Evolutionary conservation across 371 early-diverging fungal species (phyloP).

Genomic region (Modicella reniformis): DNA sequence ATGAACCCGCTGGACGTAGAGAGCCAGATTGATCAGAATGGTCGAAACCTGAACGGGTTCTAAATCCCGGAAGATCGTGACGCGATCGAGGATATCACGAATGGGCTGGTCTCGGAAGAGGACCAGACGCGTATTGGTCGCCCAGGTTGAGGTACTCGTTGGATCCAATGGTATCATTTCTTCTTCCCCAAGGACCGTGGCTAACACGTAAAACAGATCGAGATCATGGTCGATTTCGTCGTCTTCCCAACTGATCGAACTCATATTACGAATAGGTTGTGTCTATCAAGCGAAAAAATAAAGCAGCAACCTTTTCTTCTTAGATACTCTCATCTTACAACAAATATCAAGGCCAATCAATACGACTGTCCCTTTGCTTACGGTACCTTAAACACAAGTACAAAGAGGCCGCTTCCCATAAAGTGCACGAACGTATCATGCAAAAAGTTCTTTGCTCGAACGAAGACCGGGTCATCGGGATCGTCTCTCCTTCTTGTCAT

Average conservation of each 20-base stretch:
- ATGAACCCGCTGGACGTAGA: conserved; percentile 67
- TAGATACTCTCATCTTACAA: neutral
- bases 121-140: conserved; percentile 45
- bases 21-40: conserved; percentile 63
- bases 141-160: conserved; percentile 3
- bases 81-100: conserved; percentile 67
- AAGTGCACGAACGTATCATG: conserved; percentile 69
- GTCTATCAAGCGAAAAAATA: conserved; percentile 45
- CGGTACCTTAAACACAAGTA: conserved; percentile 65
- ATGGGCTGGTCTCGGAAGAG: conserved; percentile 71
- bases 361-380: too few species aligned
- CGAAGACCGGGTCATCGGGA: conserved; percentile 61
- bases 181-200: conserved; percentile 64
- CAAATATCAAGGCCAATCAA: neutral
- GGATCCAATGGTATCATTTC: conserved; percentile 66
- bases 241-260: conserved; percentile 25
- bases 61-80: conserved; percentile 64
- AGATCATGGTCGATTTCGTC: conserved; percentile 57
- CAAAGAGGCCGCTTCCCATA: conserved; percentile 70
- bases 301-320: neutral
- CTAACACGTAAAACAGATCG: conserved; percentile 67
- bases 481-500: conserved; percentile 62
- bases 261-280: conserved; percentile 55
- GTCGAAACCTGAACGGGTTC: conserved; percentile 66
- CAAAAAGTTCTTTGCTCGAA: conserved; percentile 66